Evolutionary conservation across 2,329 filamentous ascomycete species (phyloP).

Genomic region (Fusarium nodosum): DNA sequence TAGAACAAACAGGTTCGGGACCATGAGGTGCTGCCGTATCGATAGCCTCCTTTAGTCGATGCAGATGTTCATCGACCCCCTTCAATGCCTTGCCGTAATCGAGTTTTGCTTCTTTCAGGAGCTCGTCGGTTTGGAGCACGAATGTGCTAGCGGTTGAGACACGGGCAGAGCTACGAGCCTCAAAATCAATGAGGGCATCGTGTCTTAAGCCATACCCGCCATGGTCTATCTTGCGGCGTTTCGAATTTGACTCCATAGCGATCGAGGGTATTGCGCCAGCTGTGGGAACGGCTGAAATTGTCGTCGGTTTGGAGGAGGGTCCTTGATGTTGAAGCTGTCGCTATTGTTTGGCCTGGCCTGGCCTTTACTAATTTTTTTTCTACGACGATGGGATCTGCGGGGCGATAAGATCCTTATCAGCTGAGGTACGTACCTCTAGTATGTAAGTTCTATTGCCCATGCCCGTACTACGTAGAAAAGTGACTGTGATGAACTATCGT

Average conservation of each 20-base stretch:
- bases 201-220: constrained; percentile 53
- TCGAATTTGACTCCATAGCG: constrained; percentile 62
- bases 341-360: constrained; percentile 25
- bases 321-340: constrained; percentile 39
- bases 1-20: constrained; percentile 62
- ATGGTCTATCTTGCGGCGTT: constrained; percentile 65
- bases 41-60: constrained; percentile 66
- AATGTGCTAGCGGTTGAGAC: constrained; percentile 67
- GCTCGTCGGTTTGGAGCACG: constrained; percentile 70
- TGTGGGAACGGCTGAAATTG: constrained; percentile 20
- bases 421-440: constrained; percentile 39
- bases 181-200: constrained; percentile 57
- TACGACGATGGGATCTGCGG: constrained; percentile 38
- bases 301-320: constrained; percentile 30
- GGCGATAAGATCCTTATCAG: constrained; percentile 50
- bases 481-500: not conserved
- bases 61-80: constrained; percentile 64
- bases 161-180: constrained; percentile 57
- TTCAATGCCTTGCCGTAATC: constrained; percentile 65
- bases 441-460: not conserved
- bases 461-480: not conserved
- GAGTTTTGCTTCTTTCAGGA: constrained; percentile 67
- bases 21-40: constrained; percentile 65
- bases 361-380: constrained; percentile 47
- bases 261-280: constrained; percentile 20